Conservation (phyloP, 148 eudicot species). For the Cornus suecica region DNA sequence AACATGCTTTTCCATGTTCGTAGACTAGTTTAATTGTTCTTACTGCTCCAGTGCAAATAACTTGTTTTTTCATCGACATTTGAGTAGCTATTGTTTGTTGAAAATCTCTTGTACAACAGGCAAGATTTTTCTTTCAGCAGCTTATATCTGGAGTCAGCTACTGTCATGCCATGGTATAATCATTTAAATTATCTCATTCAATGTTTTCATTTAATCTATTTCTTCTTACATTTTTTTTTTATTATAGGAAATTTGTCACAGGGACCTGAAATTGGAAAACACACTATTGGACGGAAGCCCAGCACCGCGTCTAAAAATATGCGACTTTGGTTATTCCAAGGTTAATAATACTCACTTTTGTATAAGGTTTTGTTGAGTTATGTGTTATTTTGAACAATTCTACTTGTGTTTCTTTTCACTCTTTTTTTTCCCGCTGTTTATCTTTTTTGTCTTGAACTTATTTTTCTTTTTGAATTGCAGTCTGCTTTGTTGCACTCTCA, state of each 20-base stretch:
- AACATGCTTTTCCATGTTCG: neutral
- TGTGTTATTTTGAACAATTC: neutral
- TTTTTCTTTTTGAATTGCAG: constrained; percentile 25
- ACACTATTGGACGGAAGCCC: constrained; percentile 91
- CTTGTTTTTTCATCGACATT: neutral
- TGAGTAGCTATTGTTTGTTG: neutral
- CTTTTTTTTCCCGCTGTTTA: neutral
- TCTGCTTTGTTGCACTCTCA: constrained; percentile 84
- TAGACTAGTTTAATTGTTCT: neutral
- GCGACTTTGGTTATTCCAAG: constrained; percentile 97
- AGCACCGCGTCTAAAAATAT: constrained; percentile 80
- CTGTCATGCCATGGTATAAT: constrained; percentile 78
- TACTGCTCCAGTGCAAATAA: neutral
- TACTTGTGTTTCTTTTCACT: neutral
- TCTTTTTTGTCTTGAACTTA: neutral
- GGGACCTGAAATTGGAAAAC: constrained; percentile 92
- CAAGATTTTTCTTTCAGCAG: constrained; percentile 92
- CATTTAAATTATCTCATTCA: neutral
- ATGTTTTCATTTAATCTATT: neutral
- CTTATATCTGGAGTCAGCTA: constrained; percentile 89
- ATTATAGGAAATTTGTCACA: constrained; percentile 84
- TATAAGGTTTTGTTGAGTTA: neutral
- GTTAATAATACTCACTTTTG: constrained; percentile 22
- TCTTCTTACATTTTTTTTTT: neutral
- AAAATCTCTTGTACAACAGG: constrained; percentile 35